These are phyloP conservation scores for Exserohilum turcica DNA, from an alignment of 2,329 filamentous ascomycete species.

Conservation along the genomic window DNA sequence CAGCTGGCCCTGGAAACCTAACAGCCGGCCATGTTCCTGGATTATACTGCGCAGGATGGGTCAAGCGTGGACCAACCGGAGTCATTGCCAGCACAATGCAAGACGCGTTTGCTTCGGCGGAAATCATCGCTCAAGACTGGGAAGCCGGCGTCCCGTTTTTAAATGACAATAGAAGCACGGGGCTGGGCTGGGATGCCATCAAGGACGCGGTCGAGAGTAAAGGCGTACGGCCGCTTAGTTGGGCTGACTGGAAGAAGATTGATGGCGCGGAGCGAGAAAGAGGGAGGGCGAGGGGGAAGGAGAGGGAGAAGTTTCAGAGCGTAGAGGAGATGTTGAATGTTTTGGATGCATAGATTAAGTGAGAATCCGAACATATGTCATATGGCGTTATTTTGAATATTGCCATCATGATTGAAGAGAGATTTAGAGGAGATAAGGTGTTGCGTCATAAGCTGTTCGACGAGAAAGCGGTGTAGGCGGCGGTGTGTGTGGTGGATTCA, in stretches of 20 bases:
- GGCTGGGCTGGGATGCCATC: slow-evolving; percentile 78
- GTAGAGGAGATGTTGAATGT: slow-evolving; percentile 64
- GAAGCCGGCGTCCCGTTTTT: slow-evolving; percentile 54
- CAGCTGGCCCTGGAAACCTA: slow-evolving; percentile 45
- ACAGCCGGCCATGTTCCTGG: slow-evolving; percentile 65
- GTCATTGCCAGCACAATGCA: slow-evolving; percentile 96
- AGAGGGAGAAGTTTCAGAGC: slow-evolving; percentile 69
- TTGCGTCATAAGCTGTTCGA: too few relatives aligned
- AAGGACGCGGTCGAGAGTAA: slow-evolving; percentile 61
- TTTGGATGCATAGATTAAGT: slow-evolving; percentile 27
- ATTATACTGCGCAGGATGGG: slow-evolving; percentile 94
- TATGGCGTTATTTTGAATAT: too few relatives aligned
- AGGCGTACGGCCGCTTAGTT: slow-evolving; percentile 70
- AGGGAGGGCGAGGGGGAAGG: slow-evolving; percentile 72
- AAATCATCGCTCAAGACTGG: slow-evolving; percentile 84
- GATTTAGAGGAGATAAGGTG: too few relatives aligned
- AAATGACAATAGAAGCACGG: slow-evolving; percentile 50
- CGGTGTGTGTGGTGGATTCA: too few relatives aligned
- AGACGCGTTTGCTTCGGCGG: slow-evolving; percentile 88
- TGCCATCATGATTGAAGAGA: too few relatives aligned
- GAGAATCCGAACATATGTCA: too few relatives aligned
- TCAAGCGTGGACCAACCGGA: slow-evolving; percentile 90
- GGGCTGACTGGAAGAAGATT: slow-evolving; percentile 86
- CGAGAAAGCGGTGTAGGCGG: too few relatives aligned
- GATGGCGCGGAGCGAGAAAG: slow-evolving; percentile 74